Base-by-base conservation (phyloP, 306 rosid species). In the Clitoria ternatea region DNA sequence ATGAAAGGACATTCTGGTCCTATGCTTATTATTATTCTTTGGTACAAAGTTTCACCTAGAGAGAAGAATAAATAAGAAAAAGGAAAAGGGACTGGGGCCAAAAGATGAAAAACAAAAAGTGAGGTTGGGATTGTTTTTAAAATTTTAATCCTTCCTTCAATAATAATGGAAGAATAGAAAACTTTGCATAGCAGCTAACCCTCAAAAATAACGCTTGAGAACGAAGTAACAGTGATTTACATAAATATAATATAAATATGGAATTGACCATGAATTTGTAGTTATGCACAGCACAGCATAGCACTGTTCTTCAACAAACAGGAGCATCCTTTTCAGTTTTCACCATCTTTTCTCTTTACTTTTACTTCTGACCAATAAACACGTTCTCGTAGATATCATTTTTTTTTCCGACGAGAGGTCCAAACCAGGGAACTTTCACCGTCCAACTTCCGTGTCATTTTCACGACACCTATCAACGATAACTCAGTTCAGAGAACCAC, bases 171-270 rank as follows among this genome's bases (percentile, higher is more conserved):
- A 73, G 79, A 85, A 80, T 62, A 56, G 79, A 74, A 78, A 79
- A 70, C 70, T 81, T 78, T 62, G 61, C 18, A 12, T 36, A 42
- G 78, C 77, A 80, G 80, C 78, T 37, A 84, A 81, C 88, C 82
- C 39, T 20, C 22, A 24, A n/a, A n/a, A n/a, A 70, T 76, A 70
- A 79, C 54, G 89, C 95, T 90, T 88, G 79, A 73, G 77, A 82
- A 77, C 52, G 72, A 90, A 88, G 92, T 55, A 84, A 85, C 44
- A 44, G n/a, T 55, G 49, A 19, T 63, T 74, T 74, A 42, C 57
- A 77, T 49, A 48, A n/a, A n/a, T n/a, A n/a, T n/a, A n/a, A n/a
- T n/a, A 70, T 15, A 62, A 66, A 81, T 76, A 39, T 61, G 55
- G 74, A 69, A 65, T 74, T 72, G 70, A 79, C 60, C 56, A 26